These are phyloP conservation scores for Strobilomyces confusus DNA, from an alignment of 768 basidiomycete genomes.

Conservation along the genomic window DNA sequence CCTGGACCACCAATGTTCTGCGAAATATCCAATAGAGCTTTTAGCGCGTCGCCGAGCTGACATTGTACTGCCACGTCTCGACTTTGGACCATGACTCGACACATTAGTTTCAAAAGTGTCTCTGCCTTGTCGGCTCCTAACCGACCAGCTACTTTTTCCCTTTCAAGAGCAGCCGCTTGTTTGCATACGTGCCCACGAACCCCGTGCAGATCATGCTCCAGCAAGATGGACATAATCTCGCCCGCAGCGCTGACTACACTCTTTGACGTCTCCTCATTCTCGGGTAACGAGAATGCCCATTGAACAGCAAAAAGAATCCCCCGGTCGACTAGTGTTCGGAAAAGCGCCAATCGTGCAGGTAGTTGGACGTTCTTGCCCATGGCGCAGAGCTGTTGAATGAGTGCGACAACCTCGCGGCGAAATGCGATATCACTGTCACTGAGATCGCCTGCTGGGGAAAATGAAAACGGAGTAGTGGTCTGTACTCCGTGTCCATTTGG, in stretches of 20 bases:
- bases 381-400: constrained; percentile 87
- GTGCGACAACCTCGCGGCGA: constrained; percentile 74
- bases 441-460: constrained; percentile 52
- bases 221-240: constrained; percentile 76
- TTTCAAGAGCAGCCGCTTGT: constrained; percentile 69
- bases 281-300: constrained; percentile 78
- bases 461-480: constrained; percentile 41
- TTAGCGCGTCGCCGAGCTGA: constrained; percentile 85
- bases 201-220: constrained; percentile 89
- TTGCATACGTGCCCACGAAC: constrained; percentile 82
- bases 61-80: constrained; percentile 84
- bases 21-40: constrained; percentile 77
- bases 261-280: constrained; percentile 46
- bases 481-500: constrained; percentile 25
- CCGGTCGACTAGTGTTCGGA: constrained; percentile 81
- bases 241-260: constrained; percentile 77
- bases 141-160: constrained; percentile 54
- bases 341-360: constrained; percentile 77
- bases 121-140: constrained; percentile 60
- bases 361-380: constrained; percentile 98
- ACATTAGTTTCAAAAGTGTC: constrained; percentile 73
- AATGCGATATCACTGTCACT: constrained; percentile 51
- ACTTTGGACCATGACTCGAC: constrained; percentile 73
- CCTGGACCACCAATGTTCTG: constrained; percentile 37
- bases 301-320: constrained; percentile 90